Percentiles rank a stretch among this genome's conserved stretches.
phyloP scores from a whole-genome alignment of 2,329 filamentous ascomycete genomes.

The Claviceps humidiphila region DNA sequence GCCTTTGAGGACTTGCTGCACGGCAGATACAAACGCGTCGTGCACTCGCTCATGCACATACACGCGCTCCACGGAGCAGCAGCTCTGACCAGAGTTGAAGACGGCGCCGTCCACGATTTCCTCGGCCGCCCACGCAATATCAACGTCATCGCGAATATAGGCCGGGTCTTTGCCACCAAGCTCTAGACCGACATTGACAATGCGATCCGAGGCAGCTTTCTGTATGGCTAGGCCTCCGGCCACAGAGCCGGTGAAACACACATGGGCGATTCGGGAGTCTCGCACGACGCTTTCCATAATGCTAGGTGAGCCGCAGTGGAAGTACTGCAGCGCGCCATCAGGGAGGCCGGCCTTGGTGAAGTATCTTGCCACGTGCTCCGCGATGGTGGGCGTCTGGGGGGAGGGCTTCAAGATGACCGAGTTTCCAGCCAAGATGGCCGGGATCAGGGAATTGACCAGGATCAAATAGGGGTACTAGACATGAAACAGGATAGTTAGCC shows the following conservation, averaged over 20 bases:
- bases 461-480: constrained; percentile 83
- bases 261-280: constrained; percentile 60
- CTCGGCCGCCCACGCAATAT: constrained; percentile 79
- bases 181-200: constrained; percentile 79
- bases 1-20: constrained; percentile 65
- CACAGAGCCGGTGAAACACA: constrained; percentile 92
- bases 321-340: constrained; percentile 74
- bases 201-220: constrained; percentile 67
- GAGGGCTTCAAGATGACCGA: constrained; percentile 89
- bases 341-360: constrained; percentile 75
- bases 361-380: constrained; percentile 65
- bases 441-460: constrained; percentile 81
- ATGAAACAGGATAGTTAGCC: constrained; percentile 1
- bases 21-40: constrained; percentile 65
- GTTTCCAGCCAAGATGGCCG: constrained; percentile 82
- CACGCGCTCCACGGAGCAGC: constrained; percentile 82
- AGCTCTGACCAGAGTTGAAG: constrained; percentile 98
- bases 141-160: constrained; percentile 75
- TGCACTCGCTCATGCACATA: constrained; percentile 82
- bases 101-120: constrained; percentile 93
- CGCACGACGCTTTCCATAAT: constrained; percentile 69
- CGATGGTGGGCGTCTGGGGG: constrained; percentile 86
- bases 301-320: constrained; percentile 71
- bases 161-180: constrained; percentile 92
- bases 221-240: constrained; percentile 78